Evolutionary conservation across 129 eudicot species (phyloP).

Genomic region (Centaurea solstitialis): DNA sequence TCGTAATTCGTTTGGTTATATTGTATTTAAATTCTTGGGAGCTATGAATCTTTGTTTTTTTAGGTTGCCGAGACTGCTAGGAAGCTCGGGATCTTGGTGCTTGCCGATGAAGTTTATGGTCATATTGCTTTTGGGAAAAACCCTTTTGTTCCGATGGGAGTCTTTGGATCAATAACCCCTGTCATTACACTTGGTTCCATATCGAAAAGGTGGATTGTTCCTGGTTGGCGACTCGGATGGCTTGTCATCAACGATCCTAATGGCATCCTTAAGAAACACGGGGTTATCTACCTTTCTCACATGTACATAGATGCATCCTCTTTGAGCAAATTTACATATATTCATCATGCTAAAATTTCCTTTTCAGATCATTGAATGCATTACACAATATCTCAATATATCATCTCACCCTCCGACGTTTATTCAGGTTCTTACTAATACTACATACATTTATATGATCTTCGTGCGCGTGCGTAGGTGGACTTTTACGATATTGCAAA

Average conservation of each 20-base stretch:
- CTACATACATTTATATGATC: neutral
- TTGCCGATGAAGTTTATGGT: conserved; percentile 71
- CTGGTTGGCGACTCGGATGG: conserved; percentile 85
- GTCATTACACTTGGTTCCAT: conserved; percentile 63
- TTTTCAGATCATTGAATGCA: conserved; percentile 50
- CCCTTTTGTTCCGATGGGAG: conserved; percentile 71
- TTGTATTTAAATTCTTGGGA: neutral
- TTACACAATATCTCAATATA: conserved; percentile 49
- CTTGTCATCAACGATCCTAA: conserved; percentile 58
- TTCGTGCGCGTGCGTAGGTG: too few relatives aligned
- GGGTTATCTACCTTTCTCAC: conserved; percentile 41
- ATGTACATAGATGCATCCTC: neutral
- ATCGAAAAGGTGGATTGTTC: conserved; percentile 76
- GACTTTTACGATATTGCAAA: neutral
- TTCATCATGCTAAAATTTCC: neutral
- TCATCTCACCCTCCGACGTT: conserved; percentile 61
- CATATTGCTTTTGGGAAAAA: conserved; percentile 60
- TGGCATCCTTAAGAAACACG: conserved; percentile 43
- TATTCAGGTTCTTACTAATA: conserved; percentile 47
- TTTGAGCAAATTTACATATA: neutral
- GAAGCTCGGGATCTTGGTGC: conserved; percentile 62
- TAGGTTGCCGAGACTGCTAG: conserved; percentile 69
- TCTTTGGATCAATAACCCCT: conserved; percentile 55
- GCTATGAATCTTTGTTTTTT: neutral
- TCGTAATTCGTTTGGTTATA: neutral